Evolutionary conservation across 441 rosid genomes (phyloP).

Genomic region (Gossypium davidsonii): DNA sequence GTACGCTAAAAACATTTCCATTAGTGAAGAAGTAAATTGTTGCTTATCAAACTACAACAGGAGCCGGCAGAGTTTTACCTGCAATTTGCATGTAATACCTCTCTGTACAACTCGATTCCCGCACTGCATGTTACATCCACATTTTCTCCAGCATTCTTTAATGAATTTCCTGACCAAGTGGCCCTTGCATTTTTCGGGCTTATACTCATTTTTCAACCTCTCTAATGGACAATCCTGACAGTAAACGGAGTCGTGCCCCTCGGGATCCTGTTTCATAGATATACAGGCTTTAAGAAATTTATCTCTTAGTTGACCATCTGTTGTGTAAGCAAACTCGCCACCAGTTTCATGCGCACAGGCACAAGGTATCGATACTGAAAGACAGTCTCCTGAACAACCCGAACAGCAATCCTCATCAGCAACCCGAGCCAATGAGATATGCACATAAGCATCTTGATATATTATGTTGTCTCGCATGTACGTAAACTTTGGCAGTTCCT

Average conservation of each 20-base stretch:
- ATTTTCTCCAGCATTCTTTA: constrained; percentile 89
- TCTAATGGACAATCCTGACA: constrained; percentile 78
- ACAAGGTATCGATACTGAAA: constrained; percentile 53
- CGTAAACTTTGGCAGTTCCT: constrained; percentile 46
- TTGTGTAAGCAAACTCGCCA: constrained; percentile 80
- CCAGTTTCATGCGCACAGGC: constrained; percentile 76
- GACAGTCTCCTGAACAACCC: constrained; percentile 69
- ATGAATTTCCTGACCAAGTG: constrained; percentile 74
- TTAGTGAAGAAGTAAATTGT: not conserved
- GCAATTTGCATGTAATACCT: constrained; percentile 60
- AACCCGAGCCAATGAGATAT: constrained; percentile 64
- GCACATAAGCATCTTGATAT: constrained; percentile 59
- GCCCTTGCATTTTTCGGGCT: constrained; percentile 59
- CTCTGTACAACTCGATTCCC: constrained; percentile 83
- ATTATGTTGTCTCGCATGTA: constrained; percentile 58
- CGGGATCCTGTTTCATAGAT: constrained; percentile 37
- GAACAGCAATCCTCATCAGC: constrained; percentile 72
- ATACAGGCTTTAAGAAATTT: constrained; percentile 52
- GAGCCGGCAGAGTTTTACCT: constrained; percentile 37
- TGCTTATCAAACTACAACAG: not conserved
- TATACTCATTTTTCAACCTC: constrained; percentile 40
- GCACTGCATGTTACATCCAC: constrained; percentile 73
- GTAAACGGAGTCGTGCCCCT: constrained; percentile 32
- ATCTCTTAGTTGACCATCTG: constrained; percentile 50
- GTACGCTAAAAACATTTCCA: not conserved